phyloP scores from a whole-genome alignment of 306 rosid species.

The Inga leiocalycina region DNA sequence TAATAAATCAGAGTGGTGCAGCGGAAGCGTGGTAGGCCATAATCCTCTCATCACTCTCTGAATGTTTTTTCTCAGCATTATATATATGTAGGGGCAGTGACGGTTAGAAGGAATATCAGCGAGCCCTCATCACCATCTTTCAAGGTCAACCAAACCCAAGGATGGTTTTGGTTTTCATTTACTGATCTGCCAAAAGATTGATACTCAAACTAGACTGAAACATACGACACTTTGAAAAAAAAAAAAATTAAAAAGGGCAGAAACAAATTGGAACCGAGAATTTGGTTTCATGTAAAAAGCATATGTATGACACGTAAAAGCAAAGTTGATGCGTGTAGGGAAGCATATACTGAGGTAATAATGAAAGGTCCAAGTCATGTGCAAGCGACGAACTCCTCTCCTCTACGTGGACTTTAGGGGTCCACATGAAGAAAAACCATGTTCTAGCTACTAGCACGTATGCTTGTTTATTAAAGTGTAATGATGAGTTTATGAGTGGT shows the following conservation, averaged over 20 bases:
- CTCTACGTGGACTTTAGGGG: no score
- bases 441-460: no score
- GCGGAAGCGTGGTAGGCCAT: conserved; percentile 36
- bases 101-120: conserved; percentile 18
- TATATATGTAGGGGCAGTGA: not conserved
- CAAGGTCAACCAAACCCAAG: conserved; percentile 40
- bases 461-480: no score
- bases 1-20: conserved; percentile 36
- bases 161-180: conserved; percentile 1
- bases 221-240: no score
- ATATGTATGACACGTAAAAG: no score
- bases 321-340: not conserved
- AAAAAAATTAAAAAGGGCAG: no score
- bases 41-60: conserved; percentile 26
- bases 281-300: not conserved
- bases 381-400: no score
- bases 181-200: not conserved
- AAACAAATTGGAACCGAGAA: no score
- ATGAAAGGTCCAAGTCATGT: no score
- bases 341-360: not conserved
- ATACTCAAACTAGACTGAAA: not conserved
- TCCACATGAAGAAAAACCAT: no score
- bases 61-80: not conserved
- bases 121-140: conserved; percentile 3
- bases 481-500: no score